Conservation (phyloP, 495 filamentous ascomycete genomes). For the Trichoderma erinaceum region DNA sequence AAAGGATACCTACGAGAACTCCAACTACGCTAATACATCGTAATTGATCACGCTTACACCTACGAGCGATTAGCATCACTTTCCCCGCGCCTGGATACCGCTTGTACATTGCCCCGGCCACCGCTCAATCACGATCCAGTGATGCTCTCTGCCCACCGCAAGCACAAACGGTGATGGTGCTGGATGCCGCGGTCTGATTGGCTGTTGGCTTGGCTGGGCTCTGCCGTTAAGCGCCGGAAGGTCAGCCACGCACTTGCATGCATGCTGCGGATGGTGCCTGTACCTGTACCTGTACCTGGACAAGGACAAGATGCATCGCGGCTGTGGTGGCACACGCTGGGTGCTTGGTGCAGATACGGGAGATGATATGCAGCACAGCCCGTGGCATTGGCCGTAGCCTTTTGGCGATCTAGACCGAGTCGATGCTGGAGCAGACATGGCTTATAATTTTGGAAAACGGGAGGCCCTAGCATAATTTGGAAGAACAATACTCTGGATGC, state of each 20-base stretch:
- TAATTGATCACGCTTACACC: no score
- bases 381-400: neutral
- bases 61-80: neutral
- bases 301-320: neutral
- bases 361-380: neutral
- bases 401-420: no score
- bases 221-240: slow-evolving; percentile 4
- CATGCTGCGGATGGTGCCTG: neutral
- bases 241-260: neutral
- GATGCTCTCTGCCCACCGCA: neutral
- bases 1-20: no score
- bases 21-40: no score
- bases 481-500: no score
- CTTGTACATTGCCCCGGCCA: neutral
- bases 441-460: no score
- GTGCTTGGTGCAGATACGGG: neutral
- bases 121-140: neutral
- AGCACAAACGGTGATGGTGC: neutral
- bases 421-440: no score
- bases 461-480: no score
- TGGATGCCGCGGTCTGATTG: neutral
- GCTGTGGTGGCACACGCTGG: neutral
- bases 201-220: neutral
- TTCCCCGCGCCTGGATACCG: neutral
- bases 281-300: neutral